A percentile compares a stretch with the other conserved stretches of the same genome.
Conservation (phyloP, 163 green algal species). For the Volvox carteri region DNA sequence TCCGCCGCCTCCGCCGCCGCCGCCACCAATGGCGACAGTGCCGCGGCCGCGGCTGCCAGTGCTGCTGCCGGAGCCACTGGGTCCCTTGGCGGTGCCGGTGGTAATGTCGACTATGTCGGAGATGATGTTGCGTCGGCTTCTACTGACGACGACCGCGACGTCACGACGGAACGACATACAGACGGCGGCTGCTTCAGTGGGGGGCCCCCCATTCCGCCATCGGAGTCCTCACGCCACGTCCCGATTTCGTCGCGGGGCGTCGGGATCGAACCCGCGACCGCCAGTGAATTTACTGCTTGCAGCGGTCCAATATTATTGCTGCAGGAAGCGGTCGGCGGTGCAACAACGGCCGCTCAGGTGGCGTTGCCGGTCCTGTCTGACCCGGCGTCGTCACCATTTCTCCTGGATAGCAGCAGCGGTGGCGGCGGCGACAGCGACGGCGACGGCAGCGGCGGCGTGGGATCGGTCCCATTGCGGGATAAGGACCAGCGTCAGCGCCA, state of each 20-base stretch:
- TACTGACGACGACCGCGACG: too few species aligned
- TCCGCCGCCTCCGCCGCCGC: too few species aligned
- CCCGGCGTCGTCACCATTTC: neutral
- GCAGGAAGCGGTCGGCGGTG: neutral
- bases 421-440: neutral
- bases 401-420: too few species aligned
- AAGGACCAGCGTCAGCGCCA: neutral
- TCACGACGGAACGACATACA: too few species aligned
- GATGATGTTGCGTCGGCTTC: too few species aligned
- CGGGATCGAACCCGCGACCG: neutral
- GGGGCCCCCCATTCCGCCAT: too few species aligned
- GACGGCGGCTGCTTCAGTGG: too few species aligned
- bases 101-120: neutral
- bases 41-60: neutral
- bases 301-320: neutral
- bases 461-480: neutral
- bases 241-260: neutral
- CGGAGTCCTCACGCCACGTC: too few species aligned
- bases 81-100: neutral
- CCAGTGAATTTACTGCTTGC: neutral
- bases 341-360: neutral
- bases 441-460: neutral
- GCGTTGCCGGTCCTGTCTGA: constrained; percentile 4
- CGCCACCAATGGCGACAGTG: neutral
- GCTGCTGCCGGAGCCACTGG: neutral